phyloP scores from a whole-genome alignment of 768 basidiomycete species.

The Kwoniella dejecticola region DNA sequence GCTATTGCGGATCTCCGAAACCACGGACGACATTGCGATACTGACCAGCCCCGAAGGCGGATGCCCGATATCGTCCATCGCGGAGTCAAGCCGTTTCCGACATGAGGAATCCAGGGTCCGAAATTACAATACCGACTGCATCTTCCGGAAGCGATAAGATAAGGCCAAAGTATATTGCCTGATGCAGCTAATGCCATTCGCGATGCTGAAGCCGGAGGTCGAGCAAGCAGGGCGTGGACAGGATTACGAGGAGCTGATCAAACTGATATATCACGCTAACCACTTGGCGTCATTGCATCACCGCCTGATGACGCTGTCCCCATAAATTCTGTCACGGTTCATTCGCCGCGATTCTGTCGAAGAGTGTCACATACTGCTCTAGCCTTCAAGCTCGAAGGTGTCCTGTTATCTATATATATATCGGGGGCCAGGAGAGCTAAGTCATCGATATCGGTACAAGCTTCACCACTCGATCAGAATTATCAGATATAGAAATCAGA shows the following conservation, averaged over 20 bases:
- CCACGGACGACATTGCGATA: constrained; percentile 5
- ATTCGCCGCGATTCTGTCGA: no score
- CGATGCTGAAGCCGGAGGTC: neutral
- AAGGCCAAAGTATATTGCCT: neutral
- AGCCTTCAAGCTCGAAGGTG: no score
- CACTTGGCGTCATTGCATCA: no score
- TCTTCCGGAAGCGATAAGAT: constrained; percentile 11
- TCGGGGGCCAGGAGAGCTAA: no score
- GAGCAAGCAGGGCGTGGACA: neutral
- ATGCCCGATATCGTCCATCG: neutral
- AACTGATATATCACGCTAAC: no score
- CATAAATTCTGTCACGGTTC: no score
- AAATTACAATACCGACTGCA: constrained; percentile 15
- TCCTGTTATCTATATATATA: no score
- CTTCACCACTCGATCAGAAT: neutral
- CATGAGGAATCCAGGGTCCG: constrained; percentile 1
- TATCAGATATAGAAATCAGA: neutral
- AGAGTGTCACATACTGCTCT: no score
- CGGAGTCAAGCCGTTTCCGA: constrained; percentile 6
- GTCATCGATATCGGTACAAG: no score
- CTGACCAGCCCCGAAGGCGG: constrained; percentile 8
- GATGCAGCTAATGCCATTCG: neutral
- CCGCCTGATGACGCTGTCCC: no score
- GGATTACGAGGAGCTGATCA: neutral
- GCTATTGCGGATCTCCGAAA: no score